Evolutionary conservation across 1,284 basidiomycete genomes (phyloP).

Genomic region (Sphaerobolus stellatus): DNA sequence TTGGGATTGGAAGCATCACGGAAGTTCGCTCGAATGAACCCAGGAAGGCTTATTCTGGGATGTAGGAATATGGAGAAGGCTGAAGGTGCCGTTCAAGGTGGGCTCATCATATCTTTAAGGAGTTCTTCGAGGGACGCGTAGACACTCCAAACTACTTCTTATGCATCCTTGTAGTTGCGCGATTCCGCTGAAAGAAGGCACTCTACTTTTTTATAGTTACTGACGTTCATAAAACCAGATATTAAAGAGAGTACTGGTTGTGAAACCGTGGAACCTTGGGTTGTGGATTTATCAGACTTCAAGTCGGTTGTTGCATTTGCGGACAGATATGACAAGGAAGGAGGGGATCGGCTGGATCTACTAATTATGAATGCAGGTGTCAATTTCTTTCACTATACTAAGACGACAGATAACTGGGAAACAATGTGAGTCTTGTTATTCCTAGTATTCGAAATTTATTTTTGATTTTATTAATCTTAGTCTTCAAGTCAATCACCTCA

Average conservation of each 20-base stretch:
- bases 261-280: constrained; percentile 24
- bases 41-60: constrained; percentile 29
- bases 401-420: constrained; percentile 34
- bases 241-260: constrained; percentile 28
- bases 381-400: constrained; percentile 14
- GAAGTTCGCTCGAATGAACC: constrained; percentile 27
- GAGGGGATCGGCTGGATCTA: constrained; percentile 30
- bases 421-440: constrained; percentile 21
- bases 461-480: constrained; percentile 12
- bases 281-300: constrained; percentile 32
- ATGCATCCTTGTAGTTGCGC: too few relatives aligned
- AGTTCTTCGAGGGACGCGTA: too few relatives aligned
- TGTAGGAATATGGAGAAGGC: constrained; percentile 27
- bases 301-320: constrained; percentile 31
- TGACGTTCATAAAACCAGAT: too few relatives aligned
- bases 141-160: background rate
- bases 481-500: constrained; percentile 33
- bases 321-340: constrained; percentile 27
- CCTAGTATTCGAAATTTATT: background rate
- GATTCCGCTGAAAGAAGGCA: too few relatives aligned
- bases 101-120: background rate
- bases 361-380: constrained; percentile 35
- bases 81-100: constrained; percentile 23
- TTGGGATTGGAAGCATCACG: constrained; percentile 34
- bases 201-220: too few relatives aligned